phyloP scores from a whole-genome alignment of 1,139 yeast genomes.

The Taiozyma sp. region DNA sequence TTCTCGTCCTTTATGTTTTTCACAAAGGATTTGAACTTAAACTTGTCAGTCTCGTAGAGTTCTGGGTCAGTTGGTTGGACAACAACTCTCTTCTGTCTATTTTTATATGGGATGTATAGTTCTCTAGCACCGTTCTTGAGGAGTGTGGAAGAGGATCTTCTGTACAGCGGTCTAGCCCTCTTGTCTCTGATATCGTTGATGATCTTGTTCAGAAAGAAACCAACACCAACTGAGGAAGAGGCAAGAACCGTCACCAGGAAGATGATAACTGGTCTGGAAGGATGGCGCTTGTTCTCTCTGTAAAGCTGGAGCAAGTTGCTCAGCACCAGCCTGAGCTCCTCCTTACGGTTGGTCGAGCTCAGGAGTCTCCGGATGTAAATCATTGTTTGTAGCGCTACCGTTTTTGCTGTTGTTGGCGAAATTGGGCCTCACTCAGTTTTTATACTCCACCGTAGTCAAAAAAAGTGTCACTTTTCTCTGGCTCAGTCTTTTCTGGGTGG shows the following conservation, averaged over 20 bases:
- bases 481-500: neutral
- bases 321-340: constrained; percentile 18
- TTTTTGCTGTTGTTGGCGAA: neutral
- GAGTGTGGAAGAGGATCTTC: constrained; percentile 24
- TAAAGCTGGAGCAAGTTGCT: constrained; percentile 20
- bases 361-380: constrained; percentile 2
- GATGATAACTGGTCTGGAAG: constrained; percentile 23
- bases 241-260: constrained; percentile 21
- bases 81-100: constrained; percentile 29
- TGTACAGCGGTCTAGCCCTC: constrained; percentile 22
- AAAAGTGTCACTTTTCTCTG: neutral
- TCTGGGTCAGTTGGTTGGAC: constrained; percentile 36
- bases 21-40: constrained; percentile 31
- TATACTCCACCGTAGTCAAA: neutral
- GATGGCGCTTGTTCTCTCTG: constrained; percentile 21
- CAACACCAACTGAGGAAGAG: constrained; percentile 17
- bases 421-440: neutral
- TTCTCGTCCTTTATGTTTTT: constrained; percentile 22
- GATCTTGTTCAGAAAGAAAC: constrained; percentile 19
- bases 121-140: constrained; percentile 56
- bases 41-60: constrained; percentile 34
- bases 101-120: constrained; percentile 42
- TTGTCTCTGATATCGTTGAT: constrained; percentile 23
- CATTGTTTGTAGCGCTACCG: neutral
- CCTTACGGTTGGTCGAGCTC: constrained; percentile 9